A percentile compares a stretch with the other conserved stretches of the same genome.
These are phyloP conservation scores for Solanum tarapatanum DNA, from an alignment of 257 asterid species.

Conservation along the genomic window DNA sequence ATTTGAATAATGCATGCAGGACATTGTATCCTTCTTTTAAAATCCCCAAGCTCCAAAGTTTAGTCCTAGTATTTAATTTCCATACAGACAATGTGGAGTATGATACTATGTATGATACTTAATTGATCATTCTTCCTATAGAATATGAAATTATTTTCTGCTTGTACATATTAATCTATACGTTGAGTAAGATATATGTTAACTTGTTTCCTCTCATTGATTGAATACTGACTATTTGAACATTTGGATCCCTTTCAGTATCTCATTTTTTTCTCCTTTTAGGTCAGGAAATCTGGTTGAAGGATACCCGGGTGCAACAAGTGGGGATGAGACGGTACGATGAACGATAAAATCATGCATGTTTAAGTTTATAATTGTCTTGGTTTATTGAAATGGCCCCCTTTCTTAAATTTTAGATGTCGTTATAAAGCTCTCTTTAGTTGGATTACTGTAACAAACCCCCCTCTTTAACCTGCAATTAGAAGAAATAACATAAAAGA, in stretches of 20 bases:
- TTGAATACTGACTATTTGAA: not conserved
- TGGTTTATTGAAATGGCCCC: not conserved
- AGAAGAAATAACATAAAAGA: not conserved
- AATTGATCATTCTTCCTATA: not conserved
- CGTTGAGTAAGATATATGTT: not conserved
- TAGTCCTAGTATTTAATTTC: not conserved
- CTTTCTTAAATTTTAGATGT: not conserved
- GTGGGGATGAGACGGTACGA: conserved; percentile 98
- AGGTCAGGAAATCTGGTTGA: conserved; percentile 96
- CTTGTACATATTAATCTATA: not conserved
- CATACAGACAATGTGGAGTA: not conserved
- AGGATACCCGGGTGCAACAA: conserved; percentile 77
- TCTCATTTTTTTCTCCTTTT: conserved; percentile 14
- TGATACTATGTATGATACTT: not conserved
- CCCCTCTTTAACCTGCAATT: not conserved
- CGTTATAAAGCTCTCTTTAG: not conserved
- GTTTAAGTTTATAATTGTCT: not conserved
- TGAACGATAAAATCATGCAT: conserved; percentile 1
- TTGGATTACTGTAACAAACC: not conserved
- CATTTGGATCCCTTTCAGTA: not conserved
- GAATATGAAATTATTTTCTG: not conserved
- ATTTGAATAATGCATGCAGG: not conserved
- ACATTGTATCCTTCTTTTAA: not conserved
- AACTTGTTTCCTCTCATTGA: not conserved
- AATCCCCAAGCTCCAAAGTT: not conserved